Percentiles rank a stretch among this genome's conserved stretches.
Evolutionary conservation across 2,329 filamentous ascomycete species (phyloP).

Genomic region (Colletotrichum godetiae): DNA sequence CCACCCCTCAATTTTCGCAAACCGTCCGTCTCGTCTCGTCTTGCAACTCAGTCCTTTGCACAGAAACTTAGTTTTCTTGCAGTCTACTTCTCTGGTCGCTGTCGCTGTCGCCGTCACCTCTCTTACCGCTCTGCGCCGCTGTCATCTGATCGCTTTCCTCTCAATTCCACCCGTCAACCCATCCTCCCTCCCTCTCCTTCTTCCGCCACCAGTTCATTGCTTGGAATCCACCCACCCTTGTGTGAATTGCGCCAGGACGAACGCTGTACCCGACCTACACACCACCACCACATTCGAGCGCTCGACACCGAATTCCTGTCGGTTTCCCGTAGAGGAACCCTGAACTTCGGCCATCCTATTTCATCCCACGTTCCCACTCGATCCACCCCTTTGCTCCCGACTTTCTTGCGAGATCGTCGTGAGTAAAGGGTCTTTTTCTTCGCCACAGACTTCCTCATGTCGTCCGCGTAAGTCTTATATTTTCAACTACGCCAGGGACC

Average conservation of each 20-base stretch:
- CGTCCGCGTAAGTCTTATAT: slow-evolving; percentile 49
- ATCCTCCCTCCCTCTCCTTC: neutral
- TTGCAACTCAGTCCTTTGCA: slow-evolving; percentile 17
- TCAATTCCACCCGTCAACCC: slow-evolving; percentile 10
- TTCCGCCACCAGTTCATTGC: slow-evolving; percentile 12
- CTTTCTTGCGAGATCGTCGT: slow-evolving; percentile 58
- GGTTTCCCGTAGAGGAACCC: slow-evolving; percentile 18
- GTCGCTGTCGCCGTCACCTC: slow-evolving; percentile 5
- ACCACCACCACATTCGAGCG: slow-evolving; percentile 3
- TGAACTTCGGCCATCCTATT: slow-evolving; percentile 4
- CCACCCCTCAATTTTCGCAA: slow-evolving; percentile 36
- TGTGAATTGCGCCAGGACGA: slow-evolving; percentile 20
- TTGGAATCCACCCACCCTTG: slow-evolving; percentile 8
- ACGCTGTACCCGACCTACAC: slow-evolving; percentile 18
- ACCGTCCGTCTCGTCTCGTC: slow-evolving; percentile 8
- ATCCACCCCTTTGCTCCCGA: slow-evolving; percentile 55
- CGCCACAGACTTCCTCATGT: slow-evolving; percentile 48
- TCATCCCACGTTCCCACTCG: slow-evolving; percentile 35
- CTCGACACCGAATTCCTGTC: slow-evolving; percentile 7
- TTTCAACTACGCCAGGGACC: slow-evolving; percentile 33
- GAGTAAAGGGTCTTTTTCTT: slow-evolving; percentile 54
- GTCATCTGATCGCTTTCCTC: slow-evolving; percentile 27
- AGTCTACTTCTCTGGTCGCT: neutral
- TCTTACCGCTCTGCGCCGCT: slow-evolving; percentile 4
- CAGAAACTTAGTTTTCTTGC: slow-evolving; percentile 14